Evolutionary conservation across 306 rosid genomes (phyloP), one percentile per base, ranked within the genome.

Genomic region (Begonia loranthoides): DNA sequence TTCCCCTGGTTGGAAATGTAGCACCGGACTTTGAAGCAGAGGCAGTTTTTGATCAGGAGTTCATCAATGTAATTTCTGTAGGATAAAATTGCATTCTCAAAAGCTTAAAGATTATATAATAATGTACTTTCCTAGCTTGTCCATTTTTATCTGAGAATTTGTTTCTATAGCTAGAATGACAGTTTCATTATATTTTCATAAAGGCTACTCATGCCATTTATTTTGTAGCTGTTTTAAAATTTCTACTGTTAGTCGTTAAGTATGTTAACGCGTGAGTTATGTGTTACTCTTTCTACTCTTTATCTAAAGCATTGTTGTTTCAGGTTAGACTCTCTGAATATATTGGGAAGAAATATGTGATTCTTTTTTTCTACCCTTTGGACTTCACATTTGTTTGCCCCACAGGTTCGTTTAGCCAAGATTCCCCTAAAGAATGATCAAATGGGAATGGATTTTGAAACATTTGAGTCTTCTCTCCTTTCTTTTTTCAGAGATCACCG

Each of bases 321-420:
- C 87, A 85, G 97, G 97, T 89, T 63, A 89, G 77, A 64, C 83
- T 89, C 19, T 89, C 97, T 13, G 87, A 89, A 2, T 82, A 82
- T 59, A 85, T 79, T 59, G 95, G 95, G 51, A 85, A 79, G 81
- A 89, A 89, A 66, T 82, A 85, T 66, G 97, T 85, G 68, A 59
- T 89, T 67, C 90, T 89, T 55, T 89, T 89, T 73, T 85, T 89
- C 87, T 82, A 85, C 73, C 97, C 97, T 6, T 60, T 84, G 79
- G 93, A 89, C 66, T 89, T 84, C 74, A 89, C 97, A 16, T 85
- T 89, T 76, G 97, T 89, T 56, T 89, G 97, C 36, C 97, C 97
- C 0, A 85, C 95, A 67, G 97, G 97, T 82, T 71, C 34, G 82
- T 43, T 43, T n/a, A 12, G 15, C 47, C 15, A 3, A 43, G 13